A percentile compares a stretch with the other conserved stretches of the same genome.
Conservation (phyloP, 345 rosid species). For the Brassica cretica region DNA sequence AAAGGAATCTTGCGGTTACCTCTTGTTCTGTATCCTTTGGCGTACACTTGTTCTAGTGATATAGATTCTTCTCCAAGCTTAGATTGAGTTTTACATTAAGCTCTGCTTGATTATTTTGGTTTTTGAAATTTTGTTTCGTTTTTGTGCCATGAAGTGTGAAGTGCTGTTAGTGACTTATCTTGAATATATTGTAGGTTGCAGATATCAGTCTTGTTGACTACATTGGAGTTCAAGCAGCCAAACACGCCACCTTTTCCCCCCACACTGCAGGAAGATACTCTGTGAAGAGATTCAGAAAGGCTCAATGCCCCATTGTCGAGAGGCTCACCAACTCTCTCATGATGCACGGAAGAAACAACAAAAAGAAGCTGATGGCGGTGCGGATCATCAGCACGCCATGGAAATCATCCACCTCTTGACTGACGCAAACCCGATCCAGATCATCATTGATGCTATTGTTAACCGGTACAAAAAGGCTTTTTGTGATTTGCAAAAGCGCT, state of each 20-base stretch:
- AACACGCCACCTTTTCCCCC: slow-evolving; percentile 72
- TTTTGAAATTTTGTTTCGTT: neutral
- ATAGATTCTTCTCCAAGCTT: too few relatives aligned
- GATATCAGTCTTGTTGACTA: slow-evolving; percentile 66
- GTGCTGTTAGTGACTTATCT: neutral
- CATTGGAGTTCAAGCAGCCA: slow-evolving; percentile 59
- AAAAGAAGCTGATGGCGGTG: slow-evolving; percentile 78
- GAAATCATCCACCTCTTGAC: slow-evolving; percentile 69
- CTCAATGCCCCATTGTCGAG: slow-evolving; percentile 83
- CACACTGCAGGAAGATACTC: slow-evolving; percentile 91
- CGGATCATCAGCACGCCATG: slow-evolving; percentile 71
- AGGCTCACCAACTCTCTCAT: slow-evolving; percentile 81
- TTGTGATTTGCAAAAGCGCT: too few relatives aligned
- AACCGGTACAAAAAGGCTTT: slow-evolving; percentile 44
- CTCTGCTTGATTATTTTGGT: neutral
- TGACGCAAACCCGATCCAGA: slow-evolving; percentile 76
- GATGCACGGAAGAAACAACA: slow-evolving; percentile 88
- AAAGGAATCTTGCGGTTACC: too few relatives aligned
- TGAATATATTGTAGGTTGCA: slow-evolving; percentile 40
- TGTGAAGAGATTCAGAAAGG: slow-evolving; percentile 78
- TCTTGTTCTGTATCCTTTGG: too few relatives aligned
- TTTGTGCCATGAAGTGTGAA: neutral
- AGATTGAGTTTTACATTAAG: too few relatives aligned
- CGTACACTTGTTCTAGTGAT: too few relatives aligned
- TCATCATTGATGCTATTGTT: slow-evolving; percentile 71